phyloP scores from a whole-genome alignment of 257 asterid species.

The Solanum arcanum region DNA sequence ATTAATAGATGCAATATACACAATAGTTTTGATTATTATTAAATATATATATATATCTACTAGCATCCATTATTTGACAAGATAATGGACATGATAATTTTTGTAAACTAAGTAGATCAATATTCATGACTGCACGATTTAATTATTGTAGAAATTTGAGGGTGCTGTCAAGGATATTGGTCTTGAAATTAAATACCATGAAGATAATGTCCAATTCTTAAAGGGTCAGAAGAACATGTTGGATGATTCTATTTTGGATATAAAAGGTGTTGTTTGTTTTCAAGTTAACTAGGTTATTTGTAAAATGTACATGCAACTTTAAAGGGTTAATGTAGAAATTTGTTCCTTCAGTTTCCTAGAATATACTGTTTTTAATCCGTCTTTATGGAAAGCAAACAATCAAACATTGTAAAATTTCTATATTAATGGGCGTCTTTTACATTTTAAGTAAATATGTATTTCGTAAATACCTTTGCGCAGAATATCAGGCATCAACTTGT shows the following conservation, averaged over 20 bases:
- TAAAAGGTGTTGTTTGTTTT: conserved; percentile 35
- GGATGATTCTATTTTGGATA: conserved; percentile 49
- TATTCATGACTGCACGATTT: neutral
- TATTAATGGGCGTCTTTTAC: neutral
- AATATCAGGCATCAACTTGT: too few relatives aligned
- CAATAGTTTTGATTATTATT: too few relatives aligned
- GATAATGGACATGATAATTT: too few relatives aligned
- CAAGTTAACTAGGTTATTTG: neutral
- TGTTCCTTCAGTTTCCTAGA: neutral
- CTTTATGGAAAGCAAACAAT: neutral
- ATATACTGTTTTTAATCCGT: neutral
- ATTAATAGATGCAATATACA: too few relatives aligned
- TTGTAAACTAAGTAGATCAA: too few relatives aligned
- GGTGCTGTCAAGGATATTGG: conserved; percentile 50
- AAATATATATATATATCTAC: too few relatives aligned
- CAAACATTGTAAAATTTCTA: neutral
- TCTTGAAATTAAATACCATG: conserved; percentile 52
- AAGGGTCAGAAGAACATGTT: conserved; percentile 22
- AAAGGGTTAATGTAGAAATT: too few relatives aligned
- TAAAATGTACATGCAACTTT: neutral
- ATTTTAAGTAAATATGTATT: neutral
- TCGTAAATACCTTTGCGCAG: too few relatives aligned
- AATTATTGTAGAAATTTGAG: conserved; percentile 45
- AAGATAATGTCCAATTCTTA: conserved; percentile 45
- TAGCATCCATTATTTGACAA: too few relatives aligned